Evolutionary conservation across 768 basidiomycete species (phyloP), one percentile per base, ranked within the genome.

Genomic region (Zangia roseola): DNA sequence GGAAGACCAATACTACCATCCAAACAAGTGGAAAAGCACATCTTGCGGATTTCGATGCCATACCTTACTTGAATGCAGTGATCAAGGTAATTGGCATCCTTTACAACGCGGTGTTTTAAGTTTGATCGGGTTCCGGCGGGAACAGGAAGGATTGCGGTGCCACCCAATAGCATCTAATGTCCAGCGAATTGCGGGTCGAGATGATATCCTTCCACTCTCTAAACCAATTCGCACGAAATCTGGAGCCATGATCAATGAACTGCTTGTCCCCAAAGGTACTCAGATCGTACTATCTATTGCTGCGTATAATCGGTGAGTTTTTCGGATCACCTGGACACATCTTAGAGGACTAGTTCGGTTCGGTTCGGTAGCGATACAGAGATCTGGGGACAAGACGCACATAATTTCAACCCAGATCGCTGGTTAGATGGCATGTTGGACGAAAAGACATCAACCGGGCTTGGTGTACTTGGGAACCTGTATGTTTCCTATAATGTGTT

Each of bases 151-250:
- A 3, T 61, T 79, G 44, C 67, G 79, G 26, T 72, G 66, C 45
- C 72, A 75, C 54, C 76, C 81, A 25, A 74, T 73, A 1, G 58
- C 74, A 14, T 74, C 78, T 45, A 72, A 77, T n/a, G 72, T 72
- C 17, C 71, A 76, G 48, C 74, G 84, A 17, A 63, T 73, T 48
- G 72, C 81, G 0, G 67, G 63, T 5, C 62, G 68, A 26, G 82
- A 87, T 57, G 79, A 83, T 42, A 60, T 81, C 16, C 59, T 87
- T n/a, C 83, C 85, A 0, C 72, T 87, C 20, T 77, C 79, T 4
- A 73, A 69, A 42, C 80, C 80, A 3, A 72, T 82, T 42, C 68
- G 54, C 45, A 76, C 74, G 5, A 61, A 61, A 20, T 72, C 71
- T 3, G 82, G 81, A 4, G 67, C 72, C 43, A 46, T 65, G 17